These are phyloP conservation scores for Nannizziopsis barbatae DNA, from an alignment of 2,329 filamentous ascomycete genomes.

Conservation along the genomic window DNA sequence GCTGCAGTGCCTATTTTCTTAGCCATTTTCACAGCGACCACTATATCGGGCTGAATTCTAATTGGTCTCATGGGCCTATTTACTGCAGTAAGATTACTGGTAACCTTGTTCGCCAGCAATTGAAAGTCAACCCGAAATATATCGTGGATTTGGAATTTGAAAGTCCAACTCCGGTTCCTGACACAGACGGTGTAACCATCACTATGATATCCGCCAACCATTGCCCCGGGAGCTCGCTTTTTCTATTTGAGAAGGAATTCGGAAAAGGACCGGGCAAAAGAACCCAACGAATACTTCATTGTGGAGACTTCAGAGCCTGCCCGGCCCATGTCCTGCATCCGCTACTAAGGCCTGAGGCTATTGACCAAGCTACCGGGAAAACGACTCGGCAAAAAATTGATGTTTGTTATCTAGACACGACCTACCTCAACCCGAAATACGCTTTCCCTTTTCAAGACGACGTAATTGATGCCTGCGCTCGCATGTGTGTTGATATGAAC, in stretches of 20 bases:
- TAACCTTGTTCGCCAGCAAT: conserved; percentile 75
- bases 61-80: conserved; percentile 86
- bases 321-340: conserved; percentile 73
- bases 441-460: conserved; percentile 82
- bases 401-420: conserved; percentile 93
- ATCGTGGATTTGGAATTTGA: conserved; percentile 81
- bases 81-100: conserved; percentile 91
- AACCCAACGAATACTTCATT: conserved; percentile 75
- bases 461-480: conserved; percentile 76
- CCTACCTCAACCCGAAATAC: conserved; percentile 91
- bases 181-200: conserved; percentile 69
- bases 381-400: conserved; percentile 76
- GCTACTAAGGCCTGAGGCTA: conserved; percentile 61
- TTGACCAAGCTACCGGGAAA: conserved; percentile 61
- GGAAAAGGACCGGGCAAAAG: conserved; percentile 50
- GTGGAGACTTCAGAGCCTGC: conserved; percentile 90
- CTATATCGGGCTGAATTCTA: conserved; percentile 79
- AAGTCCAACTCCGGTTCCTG: conserved; percentile 62
- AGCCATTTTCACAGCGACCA: conserved; percentile 98
- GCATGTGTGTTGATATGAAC: conserved; percentile 70
- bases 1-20: conserved; percentile 87
- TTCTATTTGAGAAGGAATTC: conserved; percentile 73
- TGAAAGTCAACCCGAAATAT: conserved; percentile 76
- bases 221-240: conserved; percentile 87
- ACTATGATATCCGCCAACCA: conserved; percentile 97